phyloP scores from a whole-genome alignment of 768 basidiomycete genomes.

The Collybiopsis luxurians region DNA sequence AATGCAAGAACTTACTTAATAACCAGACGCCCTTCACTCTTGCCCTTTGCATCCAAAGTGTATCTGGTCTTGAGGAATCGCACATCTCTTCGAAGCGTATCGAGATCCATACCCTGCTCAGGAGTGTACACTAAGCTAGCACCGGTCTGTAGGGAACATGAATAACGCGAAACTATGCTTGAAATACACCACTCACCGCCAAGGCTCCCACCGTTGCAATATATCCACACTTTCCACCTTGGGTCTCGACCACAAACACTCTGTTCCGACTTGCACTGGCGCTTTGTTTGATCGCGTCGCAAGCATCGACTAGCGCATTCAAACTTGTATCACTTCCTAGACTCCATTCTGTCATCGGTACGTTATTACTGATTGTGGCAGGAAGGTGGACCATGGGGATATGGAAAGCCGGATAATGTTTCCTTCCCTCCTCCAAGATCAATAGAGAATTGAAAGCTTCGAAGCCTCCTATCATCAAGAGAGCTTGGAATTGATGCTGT shows the following conservation, averaged over 20 bases:
- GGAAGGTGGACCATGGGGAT: constrained; percentile 96
- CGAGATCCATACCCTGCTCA: constrained; percentile 83
- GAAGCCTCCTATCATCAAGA: constrained; percentile 94
- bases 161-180: not conserved
- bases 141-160: constrained; percentile 57
- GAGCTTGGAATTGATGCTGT: constrained; percentile 69
- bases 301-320: constrained; percentile 96
- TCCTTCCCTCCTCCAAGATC: constrained; percentile 76
- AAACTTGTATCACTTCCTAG: constrained; percentile 96
- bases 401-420: constrained; percentile 86
- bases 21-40: constrained; percentile 89
- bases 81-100: constrained; percentile 79
- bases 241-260: constrained; percentile 97
- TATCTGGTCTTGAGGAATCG: constrained; percentile 86
- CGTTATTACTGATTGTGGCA: constrained; percentile 97
- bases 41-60: constrained; percentile 81
- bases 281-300: constrained; percentile 98
- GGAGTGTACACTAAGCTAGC: constrained; percentile 94
- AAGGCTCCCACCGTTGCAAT: constrained; percentile 94
- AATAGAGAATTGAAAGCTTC: constrained; percentile 85
- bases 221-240: constrained; percentile 96
- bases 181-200: constrained; percentile 59
- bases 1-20: constrained; percentile 61
- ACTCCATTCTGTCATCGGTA: constrained; percentile 95
- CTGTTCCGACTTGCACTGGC: constrained; percentile 94